phyloP scores from a whole-genome alignment of 1,284 basidiomycete species.

The Sporisorium exsertum region DNA sequence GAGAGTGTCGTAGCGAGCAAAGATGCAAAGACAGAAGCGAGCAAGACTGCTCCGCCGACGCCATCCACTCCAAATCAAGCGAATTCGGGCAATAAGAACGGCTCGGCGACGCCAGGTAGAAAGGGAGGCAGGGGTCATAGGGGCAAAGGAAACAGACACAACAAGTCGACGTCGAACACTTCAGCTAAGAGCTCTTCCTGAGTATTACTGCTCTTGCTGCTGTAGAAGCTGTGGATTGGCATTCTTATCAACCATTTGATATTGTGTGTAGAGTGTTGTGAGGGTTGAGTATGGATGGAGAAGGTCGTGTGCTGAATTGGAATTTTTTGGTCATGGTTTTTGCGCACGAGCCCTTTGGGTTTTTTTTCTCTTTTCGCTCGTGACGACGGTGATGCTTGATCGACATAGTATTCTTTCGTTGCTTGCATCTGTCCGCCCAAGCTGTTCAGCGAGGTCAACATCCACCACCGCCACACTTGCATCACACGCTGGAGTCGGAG shows the following conservation, averaged over 20 bases:
- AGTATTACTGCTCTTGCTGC: neutral
- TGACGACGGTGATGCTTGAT: too few relatives aligned
- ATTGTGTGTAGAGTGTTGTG: neutral
- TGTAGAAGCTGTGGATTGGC: neutral
- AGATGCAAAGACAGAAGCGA: neutral
- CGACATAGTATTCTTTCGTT: too few relatives aligned
- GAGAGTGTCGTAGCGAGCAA: neutral
- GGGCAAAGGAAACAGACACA: constrained; percentile 34
- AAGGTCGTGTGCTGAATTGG: neutral
- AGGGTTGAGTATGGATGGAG: neutral
- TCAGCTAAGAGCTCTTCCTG: constrained; percentile 19
- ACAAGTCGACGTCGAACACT: constrained; percentile 34
- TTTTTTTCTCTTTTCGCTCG: too few relatives aligned
- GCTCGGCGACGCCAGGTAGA: constrained; percentile 24
- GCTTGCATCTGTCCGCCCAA: too few relatives aligned
- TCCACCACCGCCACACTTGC: too few relatives aligned
- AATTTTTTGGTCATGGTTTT: neutral
- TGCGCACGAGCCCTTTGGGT: constrained; percentile 38
- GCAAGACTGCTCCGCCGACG: neutral
- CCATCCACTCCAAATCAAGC: constrained; percentile 1
- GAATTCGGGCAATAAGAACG: constrained; percentile 22
- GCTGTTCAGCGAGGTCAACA: too few relatives aligned
- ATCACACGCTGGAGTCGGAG: neutral
- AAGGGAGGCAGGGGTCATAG: constrained; percentile 18
- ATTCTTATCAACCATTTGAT: neutral